Evolutionary conservation across 2,329 filamentous ascomycete species (phyloP).

Genomic region (Phialophora macrospora): DNA sequence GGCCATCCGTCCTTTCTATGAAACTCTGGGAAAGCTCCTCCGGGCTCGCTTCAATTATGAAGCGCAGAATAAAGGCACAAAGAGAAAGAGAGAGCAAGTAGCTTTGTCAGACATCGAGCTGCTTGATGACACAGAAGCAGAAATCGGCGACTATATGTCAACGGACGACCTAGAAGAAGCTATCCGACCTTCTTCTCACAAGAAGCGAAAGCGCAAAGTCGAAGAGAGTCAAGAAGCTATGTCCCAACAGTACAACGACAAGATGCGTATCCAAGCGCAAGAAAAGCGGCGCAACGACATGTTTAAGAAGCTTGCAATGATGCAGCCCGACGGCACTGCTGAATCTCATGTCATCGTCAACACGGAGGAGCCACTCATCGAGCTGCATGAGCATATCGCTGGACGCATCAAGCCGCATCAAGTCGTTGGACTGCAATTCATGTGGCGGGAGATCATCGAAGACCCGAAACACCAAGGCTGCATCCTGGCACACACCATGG

Average conservation of each 20-base stretch:
- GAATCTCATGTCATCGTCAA: conserved; percentile 51
- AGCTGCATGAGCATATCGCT: conserved; percentile 68
- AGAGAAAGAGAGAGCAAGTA: conserved; percentile 25
- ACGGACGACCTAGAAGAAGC: conserved; percentile 20
- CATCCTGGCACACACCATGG: conserved; percentile 87
- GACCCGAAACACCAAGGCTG: conserved; percentile 71
- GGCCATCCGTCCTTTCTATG: conserved; percentile 23
- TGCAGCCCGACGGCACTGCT: conserved; percentile 52
- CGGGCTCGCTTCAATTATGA: not conserved
- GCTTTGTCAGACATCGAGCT: conserved; percentile 14
- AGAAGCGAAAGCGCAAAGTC: conserved; percentile 54
- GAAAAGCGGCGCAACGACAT: conserved; percentile 54
- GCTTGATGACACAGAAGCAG: conserved; percentile 22
- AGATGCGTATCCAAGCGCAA: conserved; percentile 59
- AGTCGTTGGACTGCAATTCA: conserved; percentile 77
- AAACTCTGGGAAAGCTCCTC: conserved; percentile 8
- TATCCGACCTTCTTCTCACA: conserved; percentile 46
- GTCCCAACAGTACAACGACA: conserved; percentile 61
- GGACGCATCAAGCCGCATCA: conserved; percentile 77
- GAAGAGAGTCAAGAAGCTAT: conserved; percentile 58
- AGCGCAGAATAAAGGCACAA: conserved; percentile 18
- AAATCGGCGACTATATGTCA: conserved; percentile 21
- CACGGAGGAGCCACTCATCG: conserved; percentile 51
- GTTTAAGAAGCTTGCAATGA: conserved; percentile 42
- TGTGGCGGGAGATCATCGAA: conserved; percentile 82